Percentiles rank a stretch among this genome's conserved stretches.
These are phyloP conservation scores for Phytophthora macrochlamydospora DNA, from an alignment of 352 stramenopile species.

Conservation along the genomic window DNA sequence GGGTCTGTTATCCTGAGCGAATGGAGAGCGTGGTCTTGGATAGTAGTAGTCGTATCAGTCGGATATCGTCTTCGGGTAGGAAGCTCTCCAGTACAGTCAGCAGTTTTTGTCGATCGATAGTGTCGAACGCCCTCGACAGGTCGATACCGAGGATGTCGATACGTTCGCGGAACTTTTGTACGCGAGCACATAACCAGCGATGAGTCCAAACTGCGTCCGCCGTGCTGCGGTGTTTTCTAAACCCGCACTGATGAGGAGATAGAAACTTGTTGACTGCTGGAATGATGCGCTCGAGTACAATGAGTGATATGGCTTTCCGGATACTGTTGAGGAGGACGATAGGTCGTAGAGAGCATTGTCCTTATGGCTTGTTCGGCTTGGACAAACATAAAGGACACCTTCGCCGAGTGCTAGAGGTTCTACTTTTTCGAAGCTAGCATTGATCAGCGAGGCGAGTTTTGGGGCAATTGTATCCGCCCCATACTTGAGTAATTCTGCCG, in stretches of 20 bases:
- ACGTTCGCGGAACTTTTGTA: background rate
- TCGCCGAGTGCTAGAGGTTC: slow-evolving; percentile 2
- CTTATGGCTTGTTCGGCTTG: slow-evolving; percentile 4
- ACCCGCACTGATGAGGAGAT: background rate
- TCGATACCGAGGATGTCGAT: background rate
- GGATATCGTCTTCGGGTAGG: slow-evolving; percentile 8
- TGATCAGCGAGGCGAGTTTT: background rate
- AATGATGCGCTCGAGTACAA: slow-evolving; percentile 2
- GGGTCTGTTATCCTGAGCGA: background rate
- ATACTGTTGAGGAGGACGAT: slow-evolving; percentile 15
- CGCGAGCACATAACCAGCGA: background rate
- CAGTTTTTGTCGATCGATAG: background rate
- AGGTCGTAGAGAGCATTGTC: slow-evolving; percentile 3
- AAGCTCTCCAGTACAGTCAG: slow-evolving; percentile 8
- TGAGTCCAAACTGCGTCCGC: background rate
- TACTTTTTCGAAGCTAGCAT: slow-evolving; percentile 4
- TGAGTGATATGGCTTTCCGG: background rate
- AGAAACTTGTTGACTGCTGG: slow-evolving; percentile 7
- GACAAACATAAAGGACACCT: slow-evolving; percentile 4
- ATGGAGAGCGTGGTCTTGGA: slow-evolving; percentile 4
- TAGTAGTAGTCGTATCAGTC: slow-evolving; percentile 1
- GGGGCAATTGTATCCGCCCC: background rate
- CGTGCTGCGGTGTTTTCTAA: background rate
- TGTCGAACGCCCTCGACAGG: background rate
- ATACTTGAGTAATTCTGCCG: slow-evolving; percentile 13